Evolutionary conservation across 495 filamentous ascomycete genomes (phyloP), one percentile per base, ranked within the genome.

Genomic region (Aspergillus cristatus): DNA sequence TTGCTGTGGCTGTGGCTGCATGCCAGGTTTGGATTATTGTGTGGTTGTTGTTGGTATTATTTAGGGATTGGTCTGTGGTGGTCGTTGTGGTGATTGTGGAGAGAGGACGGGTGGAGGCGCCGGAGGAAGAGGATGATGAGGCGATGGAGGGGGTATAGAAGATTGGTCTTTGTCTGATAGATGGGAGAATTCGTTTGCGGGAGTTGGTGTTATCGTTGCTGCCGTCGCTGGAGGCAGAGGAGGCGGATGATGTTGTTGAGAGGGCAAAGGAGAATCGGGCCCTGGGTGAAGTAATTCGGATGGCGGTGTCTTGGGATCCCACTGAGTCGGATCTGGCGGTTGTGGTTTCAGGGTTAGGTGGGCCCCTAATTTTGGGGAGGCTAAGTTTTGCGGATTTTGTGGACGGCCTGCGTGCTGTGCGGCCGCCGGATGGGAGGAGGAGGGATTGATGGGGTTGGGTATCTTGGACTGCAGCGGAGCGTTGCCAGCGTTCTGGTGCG

Each of bases 401-500:
- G 4, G 45, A 41, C 20, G 46, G 45, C 20, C 54, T 55, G 3
- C 66, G 58, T 10, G 48, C 60, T 6, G 71, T 72, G 4, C 71
- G 65, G 13, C 70, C 66, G 15, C 71, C 71, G 1, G 69, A 72
- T 17, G 62, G 68, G 4, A 68, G 62, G 3, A 48, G 37, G 3
- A 48, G 37, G 7, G 50, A 51, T 10, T 53, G 51, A 16, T 55
- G 34, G 7, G 48, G 44, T 8, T 45, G 51, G 2, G 45, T 51
- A 4, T 24, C 4, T 24, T 24, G 20, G 20, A 35, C 1, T 66
- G 45, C 30, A 47, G 54, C 2, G 7, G 59, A 61, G 26, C 67
- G 70, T 8, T 62, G 48, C 75, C 81, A 84, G 37, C 81, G 72
- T 51, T 97, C 90, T 3, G 90, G 89, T 2, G 90, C 78, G 1